phyloP scores from a whole-genome alignment of 2,329 filamentous ascomycete genomes.

The Phaeosphaeria sp. region DNA sequence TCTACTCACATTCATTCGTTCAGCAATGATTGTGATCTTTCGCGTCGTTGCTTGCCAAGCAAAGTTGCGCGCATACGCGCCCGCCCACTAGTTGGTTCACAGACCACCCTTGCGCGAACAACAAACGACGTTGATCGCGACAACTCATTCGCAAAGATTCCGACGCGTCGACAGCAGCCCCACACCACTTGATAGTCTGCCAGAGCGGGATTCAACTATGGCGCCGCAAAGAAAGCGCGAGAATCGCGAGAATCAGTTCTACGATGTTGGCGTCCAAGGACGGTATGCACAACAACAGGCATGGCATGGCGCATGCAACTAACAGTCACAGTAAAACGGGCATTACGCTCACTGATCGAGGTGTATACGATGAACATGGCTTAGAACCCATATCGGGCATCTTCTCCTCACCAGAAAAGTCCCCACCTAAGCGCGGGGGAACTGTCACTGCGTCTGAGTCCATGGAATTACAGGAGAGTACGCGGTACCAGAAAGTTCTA shows the following conservation, averaged over 20 bases:
- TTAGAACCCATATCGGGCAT: constrained; percentile 86
- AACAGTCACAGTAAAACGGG: constrained; percentile 79
- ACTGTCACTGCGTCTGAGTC: constrained; percentile 62
- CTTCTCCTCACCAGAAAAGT: constrained; percentile 84
- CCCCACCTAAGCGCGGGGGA: constrained; percentile 50
- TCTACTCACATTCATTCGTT: background rate
- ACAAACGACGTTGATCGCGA: constrained; percentile 21
- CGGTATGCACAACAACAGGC: constrained; percentile 31
- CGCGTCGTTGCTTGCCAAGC: constrained; percentile 5
- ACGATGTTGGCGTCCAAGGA: constrained; percentile 49
- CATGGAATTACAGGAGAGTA: constrained; percentile 71
- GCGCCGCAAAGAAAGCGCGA: constrained; percentile 45
- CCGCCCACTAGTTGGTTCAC: constrained; percentile 13
- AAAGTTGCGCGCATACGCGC: background rate
- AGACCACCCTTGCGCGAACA: constrained; percentile 29
- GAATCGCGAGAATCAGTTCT: constrained; percentile 49
- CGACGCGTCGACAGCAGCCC: constrained; percentile 20
- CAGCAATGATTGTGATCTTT: background rate
- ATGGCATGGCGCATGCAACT: constrained; percentile 7
- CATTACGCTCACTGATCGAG: constrained; percentile 77
- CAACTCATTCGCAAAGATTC: constrained; percentile 17
- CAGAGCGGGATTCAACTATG: constrained; percentile 22
- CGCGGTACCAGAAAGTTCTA: constrained; percentile 20
- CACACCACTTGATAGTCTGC: background rate
- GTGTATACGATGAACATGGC: constrained; percentile 86